Percentiles rank a stretch among this genome's conserved stretches.
phyloP scores from a whole-genome alignment of 164 flowering plant genomes.

The Umbilicus rupestris region DNA sequence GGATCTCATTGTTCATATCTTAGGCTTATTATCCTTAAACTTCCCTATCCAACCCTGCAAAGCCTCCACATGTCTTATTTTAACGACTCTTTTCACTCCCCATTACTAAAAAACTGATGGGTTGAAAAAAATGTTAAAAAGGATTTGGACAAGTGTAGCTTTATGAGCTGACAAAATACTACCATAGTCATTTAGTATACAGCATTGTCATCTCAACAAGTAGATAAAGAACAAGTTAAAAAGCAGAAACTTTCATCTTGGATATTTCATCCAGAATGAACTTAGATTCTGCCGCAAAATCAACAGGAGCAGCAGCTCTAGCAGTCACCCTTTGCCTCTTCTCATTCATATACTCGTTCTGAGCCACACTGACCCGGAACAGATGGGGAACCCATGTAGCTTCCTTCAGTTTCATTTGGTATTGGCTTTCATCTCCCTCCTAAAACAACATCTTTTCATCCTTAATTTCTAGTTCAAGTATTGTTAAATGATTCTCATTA shows the following conservation, averaged over 20 bases:
- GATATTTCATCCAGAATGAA: slow-evolving; percentile 63
- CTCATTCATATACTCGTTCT: slow-evolving; percentile 65
- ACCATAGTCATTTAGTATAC: too few species aligned
- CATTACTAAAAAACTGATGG: too few species aligned
- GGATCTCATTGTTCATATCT: too few species aligned
- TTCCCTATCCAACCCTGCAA: too few species aligned
- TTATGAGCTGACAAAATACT: too few species aligned
- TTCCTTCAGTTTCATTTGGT: slow-evolving; percentile 49
- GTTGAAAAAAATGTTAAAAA: too few species aligned
- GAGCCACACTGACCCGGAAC: slow-evolving; percentile 62
- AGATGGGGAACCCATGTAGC: slow-evolving; percentile 71
- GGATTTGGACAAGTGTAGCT: too few species aligned
- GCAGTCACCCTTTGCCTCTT: slow-evolving; percentile 66
- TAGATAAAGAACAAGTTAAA: not conserved
- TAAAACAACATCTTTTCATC: slow-evolving; percentile 7
- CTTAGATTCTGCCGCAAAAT: slow-evolving; percentile 76
- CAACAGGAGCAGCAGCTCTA: slow-evolving; percentile 49
- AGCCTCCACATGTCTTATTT: too few species aligned
- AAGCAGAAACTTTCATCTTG: slow-evolving; percentile 34
- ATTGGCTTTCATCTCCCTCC: slow-evolving; percentile 32
- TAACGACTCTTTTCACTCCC: too few species aligned
- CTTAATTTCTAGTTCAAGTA: not conserved
- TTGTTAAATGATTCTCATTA: not conserved
- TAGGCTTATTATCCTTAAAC: too few species aligned
- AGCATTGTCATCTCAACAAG: too few species aligned